Conservation (phyloP, 768 basidiomycete species). For the Trametes cingulata region DNA sequence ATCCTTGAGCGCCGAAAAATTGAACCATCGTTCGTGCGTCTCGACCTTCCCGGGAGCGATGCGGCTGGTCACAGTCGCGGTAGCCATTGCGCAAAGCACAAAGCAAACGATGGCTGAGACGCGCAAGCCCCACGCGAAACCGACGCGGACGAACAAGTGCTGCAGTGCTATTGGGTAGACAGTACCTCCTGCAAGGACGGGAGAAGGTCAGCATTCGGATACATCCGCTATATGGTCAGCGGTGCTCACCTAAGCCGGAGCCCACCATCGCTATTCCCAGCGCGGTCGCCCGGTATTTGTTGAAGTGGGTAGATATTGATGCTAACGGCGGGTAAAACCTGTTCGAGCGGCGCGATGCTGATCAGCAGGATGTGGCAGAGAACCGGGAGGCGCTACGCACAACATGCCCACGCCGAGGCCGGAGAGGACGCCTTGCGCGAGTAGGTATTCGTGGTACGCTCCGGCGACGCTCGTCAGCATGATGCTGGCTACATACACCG, state of each 20-base stretch:
- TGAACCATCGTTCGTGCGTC: slow-evolving; percentile 24
- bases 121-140: slow-evolving; percentile 65
- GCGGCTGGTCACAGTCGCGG: slow-evolving; percentile 47
- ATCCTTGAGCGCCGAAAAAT: slow-evolving; percentile 32
- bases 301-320: slow-evolving; percentile 66
- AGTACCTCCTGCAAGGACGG: slow-evolving; percentile 55
- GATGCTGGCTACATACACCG: slow-evolving; percentile 51
- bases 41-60: slow-evolving; percentile 24
- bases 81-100: slow-evolving; percentile 48
- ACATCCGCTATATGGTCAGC: slow-evolving; percentile 29
- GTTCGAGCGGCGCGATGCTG: slow-evolving; percentile 10
- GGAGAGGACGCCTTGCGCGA: slow-evolving; percentile 65
- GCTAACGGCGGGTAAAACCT: slow-evolving; percentile 73
- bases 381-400: slow-evolving; percentile 28
- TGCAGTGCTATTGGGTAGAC: slow-evolving; percentile 67
- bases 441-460: slow-evolving; percentile 59
- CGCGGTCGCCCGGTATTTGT: slow-evolving; percentile 65
- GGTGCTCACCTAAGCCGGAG: slow-evolving; percentile 53
- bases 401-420: slow-evolving; percentile 65
- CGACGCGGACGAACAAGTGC: slow-evolving; percentile 52
- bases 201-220: background rate
- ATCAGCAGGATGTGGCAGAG: background rate
- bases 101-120: slow-evolving; percentile 54
- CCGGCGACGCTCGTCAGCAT: slow-evolving; percentile 60
- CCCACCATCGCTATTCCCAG: slow-evolving; percentile 71